A percentile compares a stretch with the other conserved stretches of the same genome.
Conservation (phyloP, 768 basidiomycete genomes). For the Obba rivulosa region DNA sequence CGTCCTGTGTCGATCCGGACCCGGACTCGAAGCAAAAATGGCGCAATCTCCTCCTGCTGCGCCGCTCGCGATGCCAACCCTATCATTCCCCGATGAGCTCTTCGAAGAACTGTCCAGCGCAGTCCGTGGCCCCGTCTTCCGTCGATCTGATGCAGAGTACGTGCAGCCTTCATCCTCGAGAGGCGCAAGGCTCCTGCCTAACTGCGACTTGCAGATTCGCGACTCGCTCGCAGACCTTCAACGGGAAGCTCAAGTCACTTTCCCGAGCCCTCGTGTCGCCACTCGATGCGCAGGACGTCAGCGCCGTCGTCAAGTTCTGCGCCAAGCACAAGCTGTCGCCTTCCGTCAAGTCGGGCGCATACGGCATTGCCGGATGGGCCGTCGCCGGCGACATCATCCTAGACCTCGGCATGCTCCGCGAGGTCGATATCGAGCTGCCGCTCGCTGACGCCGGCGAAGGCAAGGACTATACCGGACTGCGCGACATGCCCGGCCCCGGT, state of each 20-base stretch:
- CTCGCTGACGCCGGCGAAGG: slow-evolving; percentile 10
- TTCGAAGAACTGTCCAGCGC: slow-evolving; percentile 12
- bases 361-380: slow-evolving; percentile 87
- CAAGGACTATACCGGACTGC: slow-evolving; percentile 54
- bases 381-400: slow-evolving; percentile 83
- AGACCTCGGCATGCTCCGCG: slow-evolving; percentile 66
- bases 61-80: too few species aligned
- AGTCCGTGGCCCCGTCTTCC: slow-evolving; percentile 14
- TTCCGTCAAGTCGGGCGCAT: slow-evolving; percentile 87
- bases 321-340: slow-evolving; percentile 61
- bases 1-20: too few species aligned
- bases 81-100: slow-evolving; percentile 2
- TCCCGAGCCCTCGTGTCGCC: slow-evolving; percentile 50
- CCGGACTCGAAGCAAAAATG: too few species aligned
- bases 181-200: not conserved
- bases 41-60: too few species aligned
- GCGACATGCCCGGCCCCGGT: slow-evolving; percentile 44
- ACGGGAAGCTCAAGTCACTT: slow-evolving; percentile 20
- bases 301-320: slow-evolving; percentile 74
- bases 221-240: slow-evolving; percentile 22
- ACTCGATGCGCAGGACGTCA: slow-evolving; percentile 74
- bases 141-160: slow-evolving; percentile 2
- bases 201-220: slow-evolving; percentile 12
- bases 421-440: slow-evolving; percentile 64
- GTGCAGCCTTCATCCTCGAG: not conserved